These are phyloP conservation scores for Syzygium jambos DNA, from an alignment of 345 rosid genomes.

Conservation along the genomic window DNA sequence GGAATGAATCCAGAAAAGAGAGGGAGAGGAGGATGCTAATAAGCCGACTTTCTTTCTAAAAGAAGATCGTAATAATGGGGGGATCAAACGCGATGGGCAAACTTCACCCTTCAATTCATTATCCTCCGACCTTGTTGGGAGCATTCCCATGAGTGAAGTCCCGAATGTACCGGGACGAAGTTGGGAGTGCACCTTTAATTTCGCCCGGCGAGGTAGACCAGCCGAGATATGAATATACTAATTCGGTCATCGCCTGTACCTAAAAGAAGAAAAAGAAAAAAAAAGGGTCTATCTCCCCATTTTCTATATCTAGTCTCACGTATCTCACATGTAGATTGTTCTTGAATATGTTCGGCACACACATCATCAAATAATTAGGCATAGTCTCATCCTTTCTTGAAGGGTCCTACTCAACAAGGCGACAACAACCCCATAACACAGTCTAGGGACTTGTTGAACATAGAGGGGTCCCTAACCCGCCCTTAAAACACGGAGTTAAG, in stretches of 20 bases:
- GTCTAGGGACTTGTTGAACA: not conserved
- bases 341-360: not conserved
- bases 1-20: not conserved
- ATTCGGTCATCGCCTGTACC: not conserved
- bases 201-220: not conserved
- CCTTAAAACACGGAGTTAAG: not conserved
- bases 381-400: not conserved
- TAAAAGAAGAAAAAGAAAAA: not conserved
- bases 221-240: not conserved
- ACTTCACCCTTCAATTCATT: not conserved
- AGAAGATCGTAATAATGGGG: not conserved
- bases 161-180: not conserved
- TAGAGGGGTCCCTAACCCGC: not conserved
- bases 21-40: not conserved
- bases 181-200: not conserved
- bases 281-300: not conserved
- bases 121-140: not conserved
- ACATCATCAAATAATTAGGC: not conserved
- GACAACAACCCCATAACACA: fast-evolving
- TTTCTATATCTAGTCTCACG: not conserved
- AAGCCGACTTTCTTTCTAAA: not conserved
- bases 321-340: not conserved
- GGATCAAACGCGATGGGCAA: not conserved
- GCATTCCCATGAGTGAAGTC: not conserved
- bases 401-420: not conserved